phyloP scores from a whole-genome alignment of 2,329 filamentous ascomycete genomes.

The Aphanoascus verrucosus region DNA sequence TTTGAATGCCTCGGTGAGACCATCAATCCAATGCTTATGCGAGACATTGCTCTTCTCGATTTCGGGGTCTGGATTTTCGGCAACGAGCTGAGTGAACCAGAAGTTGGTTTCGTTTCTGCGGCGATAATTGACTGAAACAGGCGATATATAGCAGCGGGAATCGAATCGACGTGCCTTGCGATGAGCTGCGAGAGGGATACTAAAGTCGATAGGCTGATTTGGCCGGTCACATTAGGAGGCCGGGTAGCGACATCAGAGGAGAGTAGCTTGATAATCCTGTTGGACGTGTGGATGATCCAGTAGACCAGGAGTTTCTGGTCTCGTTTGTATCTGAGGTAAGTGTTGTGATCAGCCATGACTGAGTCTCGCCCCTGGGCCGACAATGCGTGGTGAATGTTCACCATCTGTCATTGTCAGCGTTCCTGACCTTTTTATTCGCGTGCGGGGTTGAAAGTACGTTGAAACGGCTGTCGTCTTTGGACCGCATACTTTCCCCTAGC shows the following conservation, averaged over 20 bases:
- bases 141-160: constrained; percentile 28
- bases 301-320: constrained; percentile 31
- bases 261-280: constrained; percentile 25
- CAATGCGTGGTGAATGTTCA: no score
- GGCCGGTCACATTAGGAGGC: constrained; percentile 27
- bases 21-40: constrained; percentile 38
- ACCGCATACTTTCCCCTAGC: no score
- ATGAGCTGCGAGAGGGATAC: constrained; percentile 35
- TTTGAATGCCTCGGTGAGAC: constrained; percentile 29
- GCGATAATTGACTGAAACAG: constrained; percentile 34
- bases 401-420: no score
- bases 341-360: constrained; percentile 19
- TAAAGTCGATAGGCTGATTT: constrained; percentile 30
- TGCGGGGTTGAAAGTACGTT: no score
- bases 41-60: constrained; percentile 31
- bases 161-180: constrained; percentile 24
- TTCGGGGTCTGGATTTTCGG: constrained; percentile 27
- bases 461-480: no score
- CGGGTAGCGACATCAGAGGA: not conserved
- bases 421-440: no score
- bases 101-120: constrained; percentile 23
- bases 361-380: no score
- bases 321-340: constrained; percentile 33
- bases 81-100: constrained; percentile 27
- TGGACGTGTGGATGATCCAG: constrained; percentile 27